Conservation (phyloP, 805 yeast genomes). For the Lipomyces lipofer region DNA sequence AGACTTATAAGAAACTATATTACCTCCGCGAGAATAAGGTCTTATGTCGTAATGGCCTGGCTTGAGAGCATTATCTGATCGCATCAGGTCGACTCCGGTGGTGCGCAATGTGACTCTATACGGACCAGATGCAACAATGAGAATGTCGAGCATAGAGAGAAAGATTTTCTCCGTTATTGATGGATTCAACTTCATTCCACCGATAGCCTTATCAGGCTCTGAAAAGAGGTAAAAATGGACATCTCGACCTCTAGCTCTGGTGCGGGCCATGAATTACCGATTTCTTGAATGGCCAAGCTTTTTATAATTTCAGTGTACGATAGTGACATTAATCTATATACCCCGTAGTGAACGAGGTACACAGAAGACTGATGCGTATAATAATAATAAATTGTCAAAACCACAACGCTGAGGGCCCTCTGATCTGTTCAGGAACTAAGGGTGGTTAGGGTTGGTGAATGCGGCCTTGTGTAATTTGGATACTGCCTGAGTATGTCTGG, state of each 20-base stretch:
- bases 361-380: too few relatives aligned
- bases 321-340: neutral
- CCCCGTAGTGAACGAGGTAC: neutral
- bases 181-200: neutral
- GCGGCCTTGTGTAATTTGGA: too few relatives aligned
- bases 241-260: slow-evolving; percentile 1
- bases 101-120: neutral
- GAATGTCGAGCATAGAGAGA: neutral
- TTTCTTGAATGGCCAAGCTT: neutral
- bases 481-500: too few relatives aligned
- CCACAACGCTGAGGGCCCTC: too few relatives aligned
- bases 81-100: slow-evolving; percentile 1
- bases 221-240: neutral
- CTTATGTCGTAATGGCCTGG: neutral
- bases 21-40: neutral
- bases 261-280: neutral
- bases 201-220: neutral
- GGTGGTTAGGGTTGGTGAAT: too few relatives aligned
- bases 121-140: slow-evolving; percentile 1
- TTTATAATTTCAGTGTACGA: neutral
- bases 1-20: neutral
- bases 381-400: too few relatives aligned
- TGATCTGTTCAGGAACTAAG: too few relatives aligned
- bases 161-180: neutral
- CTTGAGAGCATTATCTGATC: neutral